A percentile compares a stretch with the other conserved stretches of the same genome.
Evolutionary conservation across 345 rosid species (phyloP).

Genomic region (Populus alba): DNA sequence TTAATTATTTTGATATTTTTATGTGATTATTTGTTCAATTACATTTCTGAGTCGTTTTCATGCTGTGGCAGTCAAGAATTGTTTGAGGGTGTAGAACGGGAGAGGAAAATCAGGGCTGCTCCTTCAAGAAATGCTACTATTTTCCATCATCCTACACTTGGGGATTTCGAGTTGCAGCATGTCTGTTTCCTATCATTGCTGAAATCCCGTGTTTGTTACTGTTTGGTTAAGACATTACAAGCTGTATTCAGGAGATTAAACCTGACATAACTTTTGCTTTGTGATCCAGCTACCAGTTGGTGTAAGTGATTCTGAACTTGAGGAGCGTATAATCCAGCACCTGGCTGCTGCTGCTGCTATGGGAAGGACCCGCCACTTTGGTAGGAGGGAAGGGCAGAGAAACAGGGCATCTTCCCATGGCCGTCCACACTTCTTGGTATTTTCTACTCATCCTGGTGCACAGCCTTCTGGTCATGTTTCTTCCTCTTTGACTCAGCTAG

Average conservation of each 20-base stretch:
- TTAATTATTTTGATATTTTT: background rate
- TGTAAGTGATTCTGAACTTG: conserved; percentile 27
- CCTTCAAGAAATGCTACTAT: conserved; percentile 25
- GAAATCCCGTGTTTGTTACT: background rate
- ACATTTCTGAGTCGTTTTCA: background rate
- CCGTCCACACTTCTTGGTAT: conserved; percentile 32
- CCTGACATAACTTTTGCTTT: background rate
- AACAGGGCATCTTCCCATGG: conserved; percentile 21
- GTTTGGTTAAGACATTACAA: background rate
- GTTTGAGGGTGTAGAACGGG: conserved; percentile 32
- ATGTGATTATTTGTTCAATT: background rate
- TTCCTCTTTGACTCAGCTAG: conserved; percentile 29
- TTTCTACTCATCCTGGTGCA: conserved; percentile 28
- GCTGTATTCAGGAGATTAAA: background rate
- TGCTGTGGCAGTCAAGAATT: conserved; percentile 30
- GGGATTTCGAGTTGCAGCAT: conserved; percentile 33
- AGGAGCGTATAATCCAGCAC: conserved; percentile 40
- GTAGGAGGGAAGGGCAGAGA: conserved; percentile 30
- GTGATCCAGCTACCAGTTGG: conserved; percentile 28
- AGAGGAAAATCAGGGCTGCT: conserved; percentile 25
- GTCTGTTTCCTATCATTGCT: conserved; percentile 11
- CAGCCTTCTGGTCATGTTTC: conserved; percentile 33
- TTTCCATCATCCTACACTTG: conserved; percentile 28
- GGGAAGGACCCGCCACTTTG: conserved; percentile 27
- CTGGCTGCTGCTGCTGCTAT: conserved; percentile 49